A percentile compares a stretch with the other conserved stretches of the same genome.
Conservation (phyloP, 257 asterid genomes). For the Mitragyna speciosa region DNA sequence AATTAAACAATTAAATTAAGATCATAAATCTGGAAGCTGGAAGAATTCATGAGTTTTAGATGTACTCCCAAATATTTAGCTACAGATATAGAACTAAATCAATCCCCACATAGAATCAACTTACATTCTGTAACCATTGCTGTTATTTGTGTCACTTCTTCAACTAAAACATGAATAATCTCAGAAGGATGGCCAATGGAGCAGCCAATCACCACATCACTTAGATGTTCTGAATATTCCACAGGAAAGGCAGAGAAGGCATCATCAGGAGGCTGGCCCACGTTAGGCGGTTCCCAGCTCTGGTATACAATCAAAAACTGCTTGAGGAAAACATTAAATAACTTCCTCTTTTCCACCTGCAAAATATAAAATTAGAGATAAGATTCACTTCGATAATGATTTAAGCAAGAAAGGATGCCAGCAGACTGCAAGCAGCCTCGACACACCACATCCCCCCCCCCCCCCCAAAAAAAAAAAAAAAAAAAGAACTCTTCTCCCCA, state of each 20-base stretch:
- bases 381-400: constrained; percentile 20
- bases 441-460: not conserved
- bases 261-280: constrained; percentile 50
- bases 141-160: constrained; percentile 58
- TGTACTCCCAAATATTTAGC: not conserved
- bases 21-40: not conserved
- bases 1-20: not conserved
- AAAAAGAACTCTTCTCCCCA: too few relatives aligned
- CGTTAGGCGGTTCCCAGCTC: constrained; percentile 73
- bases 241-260: constrained; percentile 28
- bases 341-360: constrained; percentile 80
- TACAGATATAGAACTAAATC: not conserved
- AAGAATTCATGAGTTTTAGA: not conserved
- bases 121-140: constrained; percentile 66
- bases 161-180: constrained; percentile 53
- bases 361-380: constrained; percentile 19
- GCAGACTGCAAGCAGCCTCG: not conserved
- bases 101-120: constrained; percentile 36
- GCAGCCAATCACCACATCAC: constrained; percentile 78
- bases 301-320: constrained; percentile 66
- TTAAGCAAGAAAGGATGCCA: constrained; percentile 20
- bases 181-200: constrained; percentile 87
- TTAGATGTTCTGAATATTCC: constrained; percentile 38
- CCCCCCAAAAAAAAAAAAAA: too few relatives aligned
- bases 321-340: constrained; percentile 67